phyloP scores from a whole-genome alignment of 495 filamentous ascomycete genomes.

The Trichocladium uniseriatum region DNA sequence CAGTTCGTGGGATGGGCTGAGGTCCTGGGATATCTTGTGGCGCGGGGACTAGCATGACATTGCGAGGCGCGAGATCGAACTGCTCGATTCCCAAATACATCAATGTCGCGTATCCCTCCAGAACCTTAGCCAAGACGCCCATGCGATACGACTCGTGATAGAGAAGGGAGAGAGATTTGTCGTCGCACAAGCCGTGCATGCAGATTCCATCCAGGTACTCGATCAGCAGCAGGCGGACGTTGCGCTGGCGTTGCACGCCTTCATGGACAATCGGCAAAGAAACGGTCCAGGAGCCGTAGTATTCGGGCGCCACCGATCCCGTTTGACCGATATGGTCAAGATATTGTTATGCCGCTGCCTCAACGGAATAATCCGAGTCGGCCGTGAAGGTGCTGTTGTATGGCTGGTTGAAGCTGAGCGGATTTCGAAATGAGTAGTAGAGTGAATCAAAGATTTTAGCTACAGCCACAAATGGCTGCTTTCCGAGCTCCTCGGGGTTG shows the following conservation, averaged over 20 bases:
- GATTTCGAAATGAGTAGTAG: constrained; percentile 8
- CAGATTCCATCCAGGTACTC: constrained; percentile 9
- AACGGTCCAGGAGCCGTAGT: constrained; percentile 12
- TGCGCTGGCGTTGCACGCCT: background rate
- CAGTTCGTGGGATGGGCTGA: background rate
- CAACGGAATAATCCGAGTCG: constrained; percentile 11
- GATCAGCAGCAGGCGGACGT: constrained; percentile 11
- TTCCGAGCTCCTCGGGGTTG: background rate
- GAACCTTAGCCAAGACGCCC: constrained; percentile 1
- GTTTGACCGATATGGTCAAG: background rate
- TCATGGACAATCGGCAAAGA: background rate
- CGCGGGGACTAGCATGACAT: constrained; percentile 7
- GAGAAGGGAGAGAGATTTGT: background rate
- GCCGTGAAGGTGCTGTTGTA: background rate
- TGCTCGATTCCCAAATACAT: constrained; percentile 5
- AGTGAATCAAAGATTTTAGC: constrained; percentile 18
- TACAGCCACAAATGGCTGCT: background rate
- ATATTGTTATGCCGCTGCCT: constrained; percentile 8
- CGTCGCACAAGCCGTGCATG: constrained; percentile 2
- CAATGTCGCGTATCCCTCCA: constrained; percentile 8
- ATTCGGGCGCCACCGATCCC: constrained; percentile 6
- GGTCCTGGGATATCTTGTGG: background rate
- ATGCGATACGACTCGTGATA: constrained; percentile 8
- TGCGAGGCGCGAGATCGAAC: constrained; percentile 10
- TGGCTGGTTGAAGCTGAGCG: background rate